Evolutionary conservation across 2,329 filamentous ascomycete genomes (phyloP).

Genomic region (Pseudopyricularia javanii): DNA sequence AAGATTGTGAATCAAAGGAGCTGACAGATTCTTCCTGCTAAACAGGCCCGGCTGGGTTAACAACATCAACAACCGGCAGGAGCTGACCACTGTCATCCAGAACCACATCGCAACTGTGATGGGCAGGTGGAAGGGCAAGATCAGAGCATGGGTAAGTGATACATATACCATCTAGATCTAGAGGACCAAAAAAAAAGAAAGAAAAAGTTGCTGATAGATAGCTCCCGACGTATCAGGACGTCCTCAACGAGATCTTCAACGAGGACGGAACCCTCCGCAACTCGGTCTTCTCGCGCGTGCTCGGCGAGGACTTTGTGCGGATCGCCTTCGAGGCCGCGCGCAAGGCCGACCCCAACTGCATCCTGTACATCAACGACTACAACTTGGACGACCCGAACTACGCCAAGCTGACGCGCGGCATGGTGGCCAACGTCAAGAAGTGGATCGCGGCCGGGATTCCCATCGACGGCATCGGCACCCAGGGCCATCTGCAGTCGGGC

Average conservation of each 20-base stretch:
- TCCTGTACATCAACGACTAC: constrained; percentile 67
- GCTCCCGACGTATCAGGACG: constrained; percentile 25
- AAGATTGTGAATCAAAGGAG: no score
- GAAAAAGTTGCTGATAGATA: background rate
- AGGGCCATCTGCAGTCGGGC: constrained; percentile 38
- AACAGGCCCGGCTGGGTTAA: constrained; percentile 19
- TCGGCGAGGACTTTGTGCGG: constrained; percentile 57
- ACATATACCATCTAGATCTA: no score
- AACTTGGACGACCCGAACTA: constrained; percentile 50
- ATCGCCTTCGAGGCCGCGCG: constrained; percentile 60
- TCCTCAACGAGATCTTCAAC: constrained; percentile 53
- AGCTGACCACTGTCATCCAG: background rate
- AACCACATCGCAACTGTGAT: background rate
- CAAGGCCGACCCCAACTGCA: constrained; percentile 51
- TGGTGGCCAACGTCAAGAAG: constrained; percentile 47
- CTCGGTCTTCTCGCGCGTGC: constrained; percentile 53
- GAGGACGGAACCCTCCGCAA: constrained; percentile 47
- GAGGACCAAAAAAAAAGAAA: no score
- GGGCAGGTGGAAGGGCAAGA: constrained; percentile 38
- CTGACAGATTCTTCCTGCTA: no score
- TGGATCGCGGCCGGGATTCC: constrained; percentile 50
- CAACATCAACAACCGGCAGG: background rate
- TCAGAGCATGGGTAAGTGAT: constrained; percentile 37
- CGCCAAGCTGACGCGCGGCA: constrained; percentile 41
- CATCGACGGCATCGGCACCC: constrained; percentile 53